These are phyloP conservation scores for Tricladium varicosporioides DNA, from an alignment of 2,329 filamentous ascomycete species.

Conservation along the genomic window DNA sequence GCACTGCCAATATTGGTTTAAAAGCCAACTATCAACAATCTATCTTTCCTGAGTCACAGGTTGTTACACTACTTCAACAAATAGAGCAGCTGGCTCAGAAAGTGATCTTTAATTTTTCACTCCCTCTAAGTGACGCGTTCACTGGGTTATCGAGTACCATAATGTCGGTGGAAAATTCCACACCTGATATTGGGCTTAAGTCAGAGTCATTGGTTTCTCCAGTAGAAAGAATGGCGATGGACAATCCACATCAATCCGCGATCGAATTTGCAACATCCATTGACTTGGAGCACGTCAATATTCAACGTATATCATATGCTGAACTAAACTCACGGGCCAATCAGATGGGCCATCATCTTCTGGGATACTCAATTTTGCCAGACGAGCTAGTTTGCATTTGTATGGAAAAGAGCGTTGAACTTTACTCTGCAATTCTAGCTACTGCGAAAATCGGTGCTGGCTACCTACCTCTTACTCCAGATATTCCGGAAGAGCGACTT, in stretches of 20 bases:
- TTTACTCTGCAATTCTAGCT: slow-evolving; percentile 75
- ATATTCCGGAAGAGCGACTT: slow-evolving; percentile 62
- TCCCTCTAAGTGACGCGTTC: slow-evolving; percentile 15
- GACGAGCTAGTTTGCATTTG: slow-evolving; percentile 68
- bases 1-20: slow-evolving; percentile 41
- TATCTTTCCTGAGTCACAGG: slow-evolving; percentile 53
- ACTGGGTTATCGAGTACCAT: slow-evolving; percentile 11
- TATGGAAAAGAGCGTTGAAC: slow-evolving; percentile 71
- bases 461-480: slow-evolving; percentile 76
- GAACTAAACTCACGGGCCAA: slow-evolving; percentile 66
- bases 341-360: slow-evolving; percentile 56
- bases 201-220: slow-evolving; percentile 25
- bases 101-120: slow-evolving; percentile 33
- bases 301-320: slow-evolving; percentile 56
- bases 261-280: slow-evolving; percentile 60
- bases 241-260: slow-evolving; percentile 54
- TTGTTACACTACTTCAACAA: slow-evolving; percentile 57
- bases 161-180: slow-evolving; percentile 31
- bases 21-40: slow-evolving; percentile 54
- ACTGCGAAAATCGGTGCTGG: slow-evolving; percentile 72
- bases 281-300: slow-evolving; percentile 33
- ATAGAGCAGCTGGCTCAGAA: slow-evolving; percentile 51
- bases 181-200: slow-evolving; percentile 13
- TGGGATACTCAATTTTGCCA: slow-evolving; percentile 42
- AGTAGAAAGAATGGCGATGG: slow-evolving; percentile 30